These are phyloP conservation scores for Sutorius eximius DNA, from an alignment of 1,284 basidiomycete genomes.

Conservation along the genomic window DNA sequence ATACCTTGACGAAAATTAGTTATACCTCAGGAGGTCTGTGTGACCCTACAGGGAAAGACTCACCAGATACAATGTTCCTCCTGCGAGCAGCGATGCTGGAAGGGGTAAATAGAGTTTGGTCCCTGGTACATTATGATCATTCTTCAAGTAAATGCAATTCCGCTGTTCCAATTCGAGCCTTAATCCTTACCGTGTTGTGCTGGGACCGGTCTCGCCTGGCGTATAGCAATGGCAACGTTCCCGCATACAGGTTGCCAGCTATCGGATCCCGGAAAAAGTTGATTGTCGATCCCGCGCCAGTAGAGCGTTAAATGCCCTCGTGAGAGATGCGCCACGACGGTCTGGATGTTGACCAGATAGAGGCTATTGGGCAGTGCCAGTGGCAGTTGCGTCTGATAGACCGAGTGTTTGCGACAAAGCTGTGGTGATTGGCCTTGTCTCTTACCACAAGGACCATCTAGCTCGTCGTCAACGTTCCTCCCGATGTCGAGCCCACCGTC, in stretches of 20 bases:
- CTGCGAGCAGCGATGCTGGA: neutral
- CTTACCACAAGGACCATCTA: slow-evolving; percentile 11
- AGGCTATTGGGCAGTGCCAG: neutral
- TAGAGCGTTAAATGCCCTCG: neutral
- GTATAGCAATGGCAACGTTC: neutral
- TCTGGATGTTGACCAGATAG: neutral
- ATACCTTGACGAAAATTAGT: neutral
- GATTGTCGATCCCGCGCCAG: neutral
- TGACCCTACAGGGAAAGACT: neutral
- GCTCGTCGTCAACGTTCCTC: slow-evolving; percentile 16
- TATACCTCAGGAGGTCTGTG: neutral
- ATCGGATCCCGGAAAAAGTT: neutral
- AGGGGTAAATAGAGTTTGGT: neutral
- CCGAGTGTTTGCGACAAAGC: slow-evolving; percentile 2
- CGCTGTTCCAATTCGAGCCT: neutral
- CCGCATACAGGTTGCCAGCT: neutral
- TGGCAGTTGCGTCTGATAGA: neutral
- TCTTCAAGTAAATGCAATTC: neutral
- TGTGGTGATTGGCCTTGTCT: slow-evolving; percentile 17
- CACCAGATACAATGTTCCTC: neutral
- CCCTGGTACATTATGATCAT: neutral
- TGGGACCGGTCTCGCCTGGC: neutral
- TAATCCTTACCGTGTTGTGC: neutral
- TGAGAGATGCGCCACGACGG: neutral
- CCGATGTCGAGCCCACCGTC: slow-evolving; percentile 34